These are phyloP conservation scores for Pseudozyma sp. DNA, from an alignment of 1,284 basidiomycete species.

Conservation along the genomic window DNA sequence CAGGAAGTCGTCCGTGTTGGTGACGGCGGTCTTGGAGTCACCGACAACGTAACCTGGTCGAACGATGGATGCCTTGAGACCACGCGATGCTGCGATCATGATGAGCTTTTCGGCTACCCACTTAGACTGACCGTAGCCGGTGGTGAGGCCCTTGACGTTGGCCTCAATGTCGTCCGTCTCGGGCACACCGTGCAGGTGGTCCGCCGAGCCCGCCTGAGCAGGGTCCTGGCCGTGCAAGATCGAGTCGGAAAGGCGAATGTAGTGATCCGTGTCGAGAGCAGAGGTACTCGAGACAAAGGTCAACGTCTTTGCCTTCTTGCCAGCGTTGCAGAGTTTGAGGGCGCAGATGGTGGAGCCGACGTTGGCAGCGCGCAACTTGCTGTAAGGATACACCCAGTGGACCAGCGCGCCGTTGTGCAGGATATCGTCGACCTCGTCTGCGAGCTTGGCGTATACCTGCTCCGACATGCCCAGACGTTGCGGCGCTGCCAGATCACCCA, in stretches of 20 bases:
- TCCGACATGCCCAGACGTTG: conserved; percentile 81
- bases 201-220: conserved; percentile 19
- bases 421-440: conserved; percentile 82
- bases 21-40: conserved; percentile 82
- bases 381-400: conserved; percentile 99
- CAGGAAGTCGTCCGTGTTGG: conserved; percentile 99
- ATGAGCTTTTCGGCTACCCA: conserved; percentile 97
- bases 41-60: conserved; percentile 97
- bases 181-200: conserved; percentile 76
- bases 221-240: conserved; percentile 47
- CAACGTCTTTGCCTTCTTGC: conserved; percentile 77
- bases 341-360: conserved; percentile 88
- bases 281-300: conserved; percentile 96
- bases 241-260: conserved; percentile 84
- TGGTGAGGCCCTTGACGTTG: conserved; percentile 80
- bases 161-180: conserved; percentile 93
- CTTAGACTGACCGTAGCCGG: conserved; percentile 96
- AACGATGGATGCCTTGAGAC: conserved; percentile 87
- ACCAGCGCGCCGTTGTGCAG: conserved; percentile 97
- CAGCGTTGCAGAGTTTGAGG: conserved; percentile 80
- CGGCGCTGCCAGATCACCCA: conserved; percentile 83
- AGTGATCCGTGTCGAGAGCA: conserved; percentile 89
- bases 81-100: conserved; percentile 87
- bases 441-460: conserved; percentile 77
- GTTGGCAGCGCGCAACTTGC: conserved; percentile 89